These are phyloP conservation scores for Dactylonectria estremocensis DNA, from an alignment of 2,329 filamentous ascomycete species.

Conservation along the genomic window DNA sequence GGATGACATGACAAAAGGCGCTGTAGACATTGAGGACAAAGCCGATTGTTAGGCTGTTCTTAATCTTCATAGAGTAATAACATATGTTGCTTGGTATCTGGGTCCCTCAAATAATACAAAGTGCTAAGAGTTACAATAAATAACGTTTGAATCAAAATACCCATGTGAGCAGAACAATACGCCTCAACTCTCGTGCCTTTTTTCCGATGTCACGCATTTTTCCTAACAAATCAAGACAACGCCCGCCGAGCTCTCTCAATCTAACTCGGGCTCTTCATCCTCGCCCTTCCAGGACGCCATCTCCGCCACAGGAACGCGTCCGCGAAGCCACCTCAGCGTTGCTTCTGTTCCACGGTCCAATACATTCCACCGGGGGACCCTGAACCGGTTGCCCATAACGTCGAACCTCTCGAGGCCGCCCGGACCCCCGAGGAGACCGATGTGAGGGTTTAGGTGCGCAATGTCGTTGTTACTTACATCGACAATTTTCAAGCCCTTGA, in stretches of 20 bases:
- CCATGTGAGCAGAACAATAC: conserved; percentile 13
- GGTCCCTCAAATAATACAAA: conserved; percentile 28
- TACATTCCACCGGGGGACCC: conserved; percentile 87
- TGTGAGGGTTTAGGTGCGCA: conserved; percentile 81
- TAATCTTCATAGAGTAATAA: neutral
- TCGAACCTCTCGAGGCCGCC: conserved; percentile 77
- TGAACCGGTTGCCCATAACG: conserved; percentile 88
- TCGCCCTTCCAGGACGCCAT: conserved; percentile 70
- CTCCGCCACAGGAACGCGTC: conserved; percentile 77
- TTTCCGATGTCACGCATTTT: conserved; percentile 4
- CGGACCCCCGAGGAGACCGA: conserved; percentile 81
- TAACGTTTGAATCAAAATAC: conserved; percentile 29
- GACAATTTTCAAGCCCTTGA: conserved; percentile 79
- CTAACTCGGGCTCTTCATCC: conserved; percentile 54
- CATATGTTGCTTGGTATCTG: conserved; percentile 18
- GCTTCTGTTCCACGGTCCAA: conserved; percentile 91
- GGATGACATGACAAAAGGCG: neutral
- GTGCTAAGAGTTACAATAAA: conserved; percentile 13
- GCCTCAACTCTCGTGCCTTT: conserved; percentile 16
- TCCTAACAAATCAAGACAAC: conserved; percentile 26
- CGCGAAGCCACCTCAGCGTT: conserved; percentile 84
- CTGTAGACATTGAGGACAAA: neutral
- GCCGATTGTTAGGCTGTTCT: neutral
- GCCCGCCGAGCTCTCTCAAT: conserved; percentile 31
- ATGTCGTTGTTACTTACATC: conserved; percentile 87